Conservation (phyloP, 148 eudicot genomes). For the Heliamphora exappendiculata region DNA sequence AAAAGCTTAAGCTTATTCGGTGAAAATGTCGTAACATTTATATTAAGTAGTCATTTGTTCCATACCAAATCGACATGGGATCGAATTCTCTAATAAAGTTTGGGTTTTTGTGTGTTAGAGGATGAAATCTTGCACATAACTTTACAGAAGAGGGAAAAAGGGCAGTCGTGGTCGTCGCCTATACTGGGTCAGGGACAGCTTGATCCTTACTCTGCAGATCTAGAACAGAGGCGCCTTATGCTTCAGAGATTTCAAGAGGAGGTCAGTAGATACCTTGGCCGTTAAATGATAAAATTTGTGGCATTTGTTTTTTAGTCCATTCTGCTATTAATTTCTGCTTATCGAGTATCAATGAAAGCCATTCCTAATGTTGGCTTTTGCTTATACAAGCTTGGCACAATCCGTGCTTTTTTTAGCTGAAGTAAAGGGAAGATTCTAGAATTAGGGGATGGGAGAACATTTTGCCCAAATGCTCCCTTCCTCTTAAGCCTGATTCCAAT, state of each 20-base stretch:
- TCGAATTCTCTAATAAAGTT: too few relatives aligned
- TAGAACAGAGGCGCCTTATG: slow-evolving; percentile 92
- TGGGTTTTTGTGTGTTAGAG: slow-evolving; percentile 41
- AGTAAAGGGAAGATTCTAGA: too few relatives aligned
- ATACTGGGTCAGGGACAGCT: slow-evolving; percentile 79
- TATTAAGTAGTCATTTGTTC: too few relatives aligned
- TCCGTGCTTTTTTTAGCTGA: background rate
- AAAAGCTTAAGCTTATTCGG: too few relatives aligned
- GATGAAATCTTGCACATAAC: slow-evolving; percentile 88
- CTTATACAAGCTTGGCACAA: background rate
- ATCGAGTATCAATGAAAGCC: background rate
- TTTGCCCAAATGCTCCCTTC: too few relatives aligned
- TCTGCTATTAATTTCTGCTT: background rate
- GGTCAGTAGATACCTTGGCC: slow-evolving; percentile 29
- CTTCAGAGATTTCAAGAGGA: slow-evolving; percentile 96
- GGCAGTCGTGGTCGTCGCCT: slow-evolving; percentile 88
- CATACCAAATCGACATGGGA: too few relatives aligned
- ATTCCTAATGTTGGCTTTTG: background rate
- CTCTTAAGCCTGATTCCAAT: too few relatives aligned
- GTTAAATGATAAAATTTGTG: background rate
- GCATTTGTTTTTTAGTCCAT: background rate
- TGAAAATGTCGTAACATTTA: too few relatives aligned
- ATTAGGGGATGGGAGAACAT: too few relatives aligned
- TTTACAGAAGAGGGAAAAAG: slow-evolving; percentile 93
- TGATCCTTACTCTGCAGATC: slow-evolving; percentile 75